Evolutionary conservation across 2,329 filamentous ascomycete species (phyloP), one percentile per base, ranked within the genome.

Genomic region (Neonectria hederae): DNA sequence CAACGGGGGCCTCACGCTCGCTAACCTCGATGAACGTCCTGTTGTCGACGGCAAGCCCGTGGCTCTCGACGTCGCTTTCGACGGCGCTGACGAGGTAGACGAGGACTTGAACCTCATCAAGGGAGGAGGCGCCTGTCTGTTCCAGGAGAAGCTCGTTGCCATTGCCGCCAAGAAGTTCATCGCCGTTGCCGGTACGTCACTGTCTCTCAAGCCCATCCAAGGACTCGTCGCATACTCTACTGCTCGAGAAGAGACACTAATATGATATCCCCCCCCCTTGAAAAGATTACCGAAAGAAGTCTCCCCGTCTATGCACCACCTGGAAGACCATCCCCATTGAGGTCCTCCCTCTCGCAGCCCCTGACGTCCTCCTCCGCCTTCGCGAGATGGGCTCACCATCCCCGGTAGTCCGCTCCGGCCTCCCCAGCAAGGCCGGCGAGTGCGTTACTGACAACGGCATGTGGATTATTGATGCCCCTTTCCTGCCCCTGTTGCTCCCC

Each of bases 61-160:
- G n/a, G 78, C 81, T 49, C 86, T 99, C 28, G 95, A 98, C 74
- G 91, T 98, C 19, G 92, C 92, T 54, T 99, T 99, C 77, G 96
- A 99, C 76, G 96, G 96, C 58, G 96, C 96, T 4, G 96, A 99
- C 77, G 96, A 99, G 83, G 94, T 99, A 32, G 96, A 99, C 77
- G 90, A 93, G 51, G 92, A 97, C 56, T 82, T 99, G 65, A 99
- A 98, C 80, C 93, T 95, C 76, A 98, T 99, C 83, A 98, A 98
- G 83, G 96, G 96, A 59, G 96, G 96, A 54, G 96, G 96, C 63
- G 96, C 94, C n/a, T 99, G 96, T 80, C 82, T 98, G 61, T 97
- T 97, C 83, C 96, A 98, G 80, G 96, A 99, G 82, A 99, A 99
- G 83, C 85, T 99, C 38, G 94, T 99, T 5, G 94, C 94, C 5